Evolutionary conservation across 2,329 filamentous ascomycete species (phyloP).

Genomic region (Nemania abortiva): DNA sequence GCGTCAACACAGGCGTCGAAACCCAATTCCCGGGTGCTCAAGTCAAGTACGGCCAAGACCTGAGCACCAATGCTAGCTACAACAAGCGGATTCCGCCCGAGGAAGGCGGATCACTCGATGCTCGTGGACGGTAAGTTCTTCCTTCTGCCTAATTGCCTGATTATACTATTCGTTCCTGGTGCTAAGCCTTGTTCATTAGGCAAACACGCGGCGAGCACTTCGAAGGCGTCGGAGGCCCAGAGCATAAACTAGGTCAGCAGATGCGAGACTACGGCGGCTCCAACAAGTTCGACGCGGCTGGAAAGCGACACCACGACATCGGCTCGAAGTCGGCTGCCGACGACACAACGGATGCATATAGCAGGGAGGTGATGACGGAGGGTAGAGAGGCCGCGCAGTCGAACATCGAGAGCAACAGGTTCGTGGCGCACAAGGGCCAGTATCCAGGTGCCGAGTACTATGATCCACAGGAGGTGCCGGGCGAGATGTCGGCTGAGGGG

Average conservation of each 20-base stretch:
- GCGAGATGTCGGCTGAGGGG: slow-evolving; percentile 58
- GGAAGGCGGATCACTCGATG: slow-evolving; percentile 60
- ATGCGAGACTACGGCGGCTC: slow-evolving; percentile 52
- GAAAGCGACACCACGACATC: slow-evolving; percentile 32
- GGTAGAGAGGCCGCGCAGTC: slow-evolving; percentile 55
- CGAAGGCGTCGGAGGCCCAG: slow-evolving; percentile 58
- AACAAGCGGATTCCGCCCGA: slow-evolving; percentile 60
- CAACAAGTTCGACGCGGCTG: slow-evolving; percentile 51
- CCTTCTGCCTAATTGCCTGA: neutral
- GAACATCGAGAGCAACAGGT: slow-evolving; percentile 55
- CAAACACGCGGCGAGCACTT: slow-evolving; percentile 60
- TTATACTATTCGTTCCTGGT: no score
- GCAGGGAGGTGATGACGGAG: slow-evolving; percentile 49
- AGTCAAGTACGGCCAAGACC: slow-evolving; percentile 56
- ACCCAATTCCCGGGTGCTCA: slow-evolving; percentile 59
- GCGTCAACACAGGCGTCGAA: slow-evolving; percentile 57
- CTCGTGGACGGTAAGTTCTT: slow-evolving; percentile 57
- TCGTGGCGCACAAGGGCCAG: slow-evolving; percentile 53
- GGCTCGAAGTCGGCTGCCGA: slow-evolving; percentile 40
- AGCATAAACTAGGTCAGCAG: slow-evolving; percentile 54
- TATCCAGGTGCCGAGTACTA: slow-evolving; percentile 59
- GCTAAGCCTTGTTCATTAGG: slow-evolving; percentile 48
- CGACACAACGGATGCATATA: slow-evolving; percentile 52
- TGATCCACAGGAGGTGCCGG: slow-evolving; percentile 56
- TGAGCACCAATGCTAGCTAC: slow-evolving; percentile 60